phyloP scores from a whole-genome alignment of 768 basidiomycete genomes.

The Amanita pseudoporphyria region DNA sequence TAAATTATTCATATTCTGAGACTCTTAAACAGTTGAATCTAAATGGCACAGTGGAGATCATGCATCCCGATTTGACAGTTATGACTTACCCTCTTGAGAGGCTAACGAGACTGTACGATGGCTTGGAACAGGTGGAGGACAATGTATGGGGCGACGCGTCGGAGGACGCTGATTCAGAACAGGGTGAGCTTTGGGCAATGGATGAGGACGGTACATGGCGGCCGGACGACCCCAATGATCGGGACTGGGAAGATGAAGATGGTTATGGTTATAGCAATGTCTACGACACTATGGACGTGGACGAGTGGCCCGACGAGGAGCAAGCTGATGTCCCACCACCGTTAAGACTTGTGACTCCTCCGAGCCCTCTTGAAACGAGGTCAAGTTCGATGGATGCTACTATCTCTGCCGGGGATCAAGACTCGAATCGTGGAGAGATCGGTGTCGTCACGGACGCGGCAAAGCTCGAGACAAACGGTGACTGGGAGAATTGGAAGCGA shows the following conservation, averaged over 20 bases:
- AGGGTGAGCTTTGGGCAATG: slow-evolving; percentile 34
- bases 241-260: slow-evolving; percentile 26
- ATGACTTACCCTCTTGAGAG: slow-evolving; percentile 51
- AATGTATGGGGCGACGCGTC: slow-evolving; percentile 48
- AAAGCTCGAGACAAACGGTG: slow-evolving; percentile 11
- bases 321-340: not conserved
- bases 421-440: not conserved
- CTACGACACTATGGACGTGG: slow-evolving; percentile 7
- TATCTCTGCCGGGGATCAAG: not conserved
- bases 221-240: slow-evolving; percentile 30
- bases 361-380: not conserved
- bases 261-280: slow-evolving; percentile 13
- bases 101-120: slow-evolving; percentile 72
- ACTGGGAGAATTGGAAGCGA: slow-evolving; percentile 47
- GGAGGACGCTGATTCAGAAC: slow-evolving; percentile 33
- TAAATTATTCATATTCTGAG: slow-evolving; percentile 5
- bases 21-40: slow-evolving; percentile 45
- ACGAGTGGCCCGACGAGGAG: not conserved
- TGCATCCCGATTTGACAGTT: slow-evolving; percentile 47
- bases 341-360: not conserved
- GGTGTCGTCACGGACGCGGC: not conserved
- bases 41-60: slow-evolving; percentile 67
- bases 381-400: not conserved
- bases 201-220: slow-evolving; percentile 39
- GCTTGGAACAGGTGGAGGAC: slow-evolving; percentile 70